A percentile compares a stretch with the other conserved stretches of the same genome.
Conservation (phyloP, 2,329 filamentous ascomycete genomes). For the Phaeophleospora eucalypticola region DNA sequence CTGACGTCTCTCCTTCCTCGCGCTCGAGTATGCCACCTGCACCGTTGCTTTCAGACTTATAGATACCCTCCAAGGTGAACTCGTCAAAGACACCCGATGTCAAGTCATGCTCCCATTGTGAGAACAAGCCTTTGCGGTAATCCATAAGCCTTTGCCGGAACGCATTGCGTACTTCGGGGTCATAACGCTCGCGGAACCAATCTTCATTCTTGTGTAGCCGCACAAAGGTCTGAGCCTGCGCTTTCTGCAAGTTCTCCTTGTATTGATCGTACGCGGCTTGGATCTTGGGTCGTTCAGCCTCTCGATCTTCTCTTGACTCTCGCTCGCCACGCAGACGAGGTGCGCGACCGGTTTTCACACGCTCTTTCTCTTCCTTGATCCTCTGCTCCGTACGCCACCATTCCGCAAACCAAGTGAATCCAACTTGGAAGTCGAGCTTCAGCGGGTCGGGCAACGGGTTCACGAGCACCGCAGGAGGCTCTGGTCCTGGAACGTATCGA, state of each 20-base stretch:
- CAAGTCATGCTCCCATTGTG: slow-evolving; percentile 84
- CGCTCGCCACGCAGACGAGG: slow-evolving; percentile 60
- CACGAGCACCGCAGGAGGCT: slow-evolving; percentile 46
- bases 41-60: slow-evolving; percentile 88
- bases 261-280: slow-evolving; percentile 65
- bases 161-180: slow-evolving; percentile 72
- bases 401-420: slow-evolving; percentile 80
- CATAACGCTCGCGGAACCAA: slow-evolving; percentile 96
- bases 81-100: slow-evolving; percentile 85
- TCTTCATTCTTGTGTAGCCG: slow-evolving; percentile 90
- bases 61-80: slow-evolving; percentile 88
- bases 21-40: slow-evolving; percentile 82
- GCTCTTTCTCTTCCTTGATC: slow-evolving; percentile 77
- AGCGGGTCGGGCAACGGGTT: slow-evolving; percentile 72
- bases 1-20: slow-evolving; percentile 90
- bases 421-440: slow-evolving; percentile 72
- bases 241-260: slow-evolving; percentile 60
- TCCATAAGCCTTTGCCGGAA: slow-evolving; percentile 73
- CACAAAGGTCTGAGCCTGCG: slow-evolving; percentile 73
- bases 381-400: slow-evolving; percentile 82
- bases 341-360: slow-evolving; percentile 62
- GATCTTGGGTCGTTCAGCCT: slow-evolving; percentile 74
- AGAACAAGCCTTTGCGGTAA: slow-evolving; percentile 72
- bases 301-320: slow-evolving; percentile 67
- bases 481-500: slow-evolving; percentile 76